These are phyloP conservation scores for Neurospora sp. DNA, from an alignment of 2,329 filamentous ascomycete species.

Conservation along the genomic window DNA sequence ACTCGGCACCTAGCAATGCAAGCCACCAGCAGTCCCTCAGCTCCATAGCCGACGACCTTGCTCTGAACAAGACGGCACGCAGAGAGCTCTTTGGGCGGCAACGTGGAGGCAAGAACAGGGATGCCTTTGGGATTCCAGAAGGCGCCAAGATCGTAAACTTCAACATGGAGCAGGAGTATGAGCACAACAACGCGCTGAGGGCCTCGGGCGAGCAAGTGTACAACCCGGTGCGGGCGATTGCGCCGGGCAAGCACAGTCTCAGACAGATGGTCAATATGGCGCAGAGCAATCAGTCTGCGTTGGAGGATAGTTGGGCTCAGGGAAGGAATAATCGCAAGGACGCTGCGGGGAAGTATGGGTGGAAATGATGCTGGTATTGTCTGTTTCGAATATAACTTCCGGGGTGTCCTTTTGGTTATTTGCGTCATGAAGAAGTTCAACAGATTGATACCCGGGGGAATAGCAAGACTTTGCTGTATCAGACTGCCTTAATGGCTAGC, in stretches of 20 bases:
- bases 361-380: conserved; percentile 33
- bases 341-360: conserved; percentile 75
- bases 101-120: conserved; percentile 35
- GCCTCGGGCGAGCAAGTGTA: conserved; percentile 64
- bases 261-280: conserved; percentile 80
- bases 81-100: conserved; percentile 68
- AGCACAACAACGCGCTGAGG: conserved; percentile 68
- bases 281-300: conserved; percentile 69
- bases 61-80: conserved; percentile 65
- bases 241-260: conserved; percentile 82
- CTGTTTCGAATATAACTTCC: background rate
- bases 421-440: background rate
- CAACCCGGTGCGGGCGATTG: conserved; percentile 73
- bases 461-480: background rate
- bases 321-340: conserved; percentile 72
- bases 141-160: conserved; percentile 68
- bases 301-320: conserved; percentile 85
- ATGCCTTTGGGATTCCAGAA: conserved; percentile 24
- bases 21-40: conserved; percentile 45
- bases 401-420: background rate
- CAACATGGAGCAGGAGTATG: conserved; percentile 82
- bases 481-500: background rate
- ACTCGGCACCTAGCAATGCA: conserved; percentile 11
- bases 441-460: background rate
- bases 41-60: conserved; percentile 64